These are phyloP conservation scores for Alternaria sp. DNA, from an alignment of 2,329 filamentous ascomycete species.

Conservation along the genomic window DNA sequence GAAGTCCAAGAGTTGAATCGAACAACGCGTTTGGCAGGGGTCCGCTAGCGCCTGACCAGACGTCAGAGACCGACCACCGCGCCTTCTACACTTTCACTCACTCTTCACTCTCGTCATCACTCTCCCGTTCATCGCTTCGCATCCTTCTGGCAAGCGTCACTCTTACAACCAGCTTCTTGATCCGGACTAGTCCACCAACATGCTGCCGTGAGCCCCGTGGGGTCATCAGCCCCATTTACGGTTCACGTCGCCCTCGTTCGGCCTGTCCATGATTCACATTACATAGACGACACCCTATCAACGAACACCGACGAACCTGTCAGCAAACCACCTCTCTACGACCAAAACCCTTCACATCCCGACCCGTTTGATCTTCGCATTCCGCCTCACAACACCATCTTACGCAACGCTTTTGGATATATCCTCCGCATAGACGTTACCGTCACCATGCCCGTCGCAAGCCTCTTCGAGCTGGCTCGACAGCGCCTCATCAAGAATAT, in stretches of 20 bases:
- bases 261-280: conserved; percentile 11
- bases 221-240: conserved; percentile 6
- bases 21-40: conserved; percentile 3
- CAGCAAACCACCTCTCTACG: not conserved
- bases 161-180: not conserved
- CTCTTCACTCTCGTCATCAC: not conserved
- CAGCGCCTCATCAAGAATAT: conserved; percentile 52
- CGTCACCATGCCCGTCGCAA: conserved; percentile 43
- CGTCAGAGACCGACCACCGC: conserved; percentile 12
- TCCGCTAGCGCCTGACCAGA: conserved; percentile 10
- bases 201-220: conserved; percentile 10
- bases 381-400: not conserved
- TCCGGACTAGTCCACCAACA: conserved; percentile 1
- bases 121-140: not conserved
- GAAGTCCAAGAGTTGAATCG: conserved; percentile 1
- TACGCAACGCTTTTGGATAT: not conserved
- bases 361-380: not conserved
- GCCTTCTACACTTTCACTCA: conserved; percentile 2
- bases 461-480: conserved; percentile 49
- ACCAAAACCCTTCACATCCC: not conserved
- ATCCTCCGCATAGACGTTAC: not conserved
- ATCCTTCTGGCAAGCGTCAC: not conserved
- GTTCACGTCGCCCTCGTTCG: conserved; percentile 1
- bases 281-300: not conserved
- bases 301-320: not conserved